Percentiles rank a stretch among this genome's conserved stretches.
These are phyloP conservation scores for Aureobasidium sp. DNA, from an alignment of 2,329 filamentous ascomycete species.

Conservation along the genomic window DNA sequence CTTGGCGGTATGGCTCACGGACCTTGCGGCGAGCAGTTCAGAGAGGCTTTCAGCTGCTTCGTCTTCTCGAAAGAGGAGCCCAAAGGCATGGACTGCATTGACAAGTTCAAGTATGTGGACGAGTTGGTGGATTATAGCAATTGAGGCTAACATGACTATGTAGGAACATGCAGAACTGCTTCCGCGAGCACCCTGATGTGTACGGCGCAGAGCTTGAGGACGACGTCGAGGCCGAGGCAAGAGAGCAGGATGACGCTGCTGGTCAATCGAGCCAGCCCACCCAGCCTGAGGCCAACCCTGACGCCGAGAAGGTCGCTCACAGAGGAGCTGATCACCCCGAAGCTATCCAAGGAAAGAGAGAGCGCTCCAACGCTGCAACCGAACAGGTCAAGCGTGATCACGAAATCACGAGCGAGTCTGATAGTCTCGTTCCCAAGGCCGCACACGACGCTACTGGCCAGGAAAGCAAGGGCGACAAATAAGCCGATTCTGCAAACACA, in stretches of 20 bases:
- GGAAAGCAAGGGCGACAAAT: constrained; percentile 8
- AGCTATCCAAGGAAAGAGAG: constrained; percentile 17
- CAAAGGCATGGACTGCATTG: constrained; percentile 96
- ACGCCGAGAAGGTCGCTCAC: constrained; percentile 18
- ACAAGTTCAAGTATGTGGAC: constrained; percentile 83
- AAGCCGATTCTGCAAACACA: background rate
- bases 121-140: constrained; percentile 25
- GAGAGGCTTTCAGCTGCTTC: constrained; percentile 93
- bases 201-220: constrained; percentile 87
- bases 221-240: constrained; percentile 27
- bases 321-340: constrained; percentile 14
- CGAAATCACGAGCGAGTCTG: constrained; percentile 30
- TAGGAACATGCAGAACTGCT: constrained; percentile 96
- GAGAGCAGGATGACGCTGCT: background rate
- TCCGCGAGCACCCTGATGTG: constrained; percentile 82
- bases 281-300: constrained; percentile 6
- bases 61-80: constrained; percentile 91
- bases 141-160: constrained; percentile 14
- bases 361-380: constrained; percentile 22
- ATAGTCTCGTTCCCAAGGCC: constrained; percentile 40
- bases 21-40: constrained; percentile 93
- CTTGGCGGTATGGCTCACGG: constrained; percentile 95
- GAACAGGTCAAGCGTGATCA: constrained; percentile 26
- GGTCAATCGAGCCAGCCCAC: constrained; percentile 5
- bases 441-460: constrained; percentile 32